phyloP scores from a whole-genome alignment of 2,329 filamentous ascomycete species.

The Fulvia fulva region DNA sequence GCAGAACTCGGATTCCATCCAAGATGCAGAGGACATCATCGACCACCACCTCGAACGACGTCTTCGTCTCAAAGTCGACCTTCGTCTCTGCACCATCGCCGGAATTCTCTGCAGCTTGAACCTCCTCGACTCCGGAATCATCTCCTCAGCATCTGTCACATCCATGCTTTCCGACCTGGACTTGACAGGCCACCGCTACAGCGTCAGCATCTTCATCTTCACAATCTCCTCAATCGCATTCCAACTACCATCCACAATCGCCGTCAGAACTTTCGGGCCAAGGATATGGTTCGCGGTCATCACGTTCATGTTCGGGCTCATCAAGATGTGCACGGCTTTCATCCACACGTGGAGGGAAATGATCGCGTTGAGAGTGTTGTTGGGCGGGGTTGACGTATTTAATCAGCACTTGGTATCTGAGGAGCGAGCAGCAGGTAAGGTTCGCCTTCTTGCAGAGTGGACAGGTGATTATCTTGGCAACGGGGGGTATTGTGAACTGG shows the following conservation, averaged over 20 bases:
- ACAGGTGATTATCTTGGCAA: constrained; percentile 62
- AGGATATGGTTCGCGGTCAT: constrained; percentile 59
- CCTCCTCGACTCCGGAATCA: constrained; percentile 65
- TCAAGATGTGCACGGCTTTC: constrained; percentile 66
- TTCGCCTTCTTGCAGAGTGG: constrained; percentile 63
- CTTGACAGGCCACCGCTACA: constrained; percentile 63
- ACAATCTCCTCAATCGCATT: constrained; percentile 65
- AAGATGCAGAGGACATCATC: not conserved
- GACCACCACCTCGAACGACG: constrained; percentile 34
- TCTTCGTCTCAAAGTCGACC: constrained; percentile 61
- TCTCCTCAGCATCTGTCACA: constrained; percentile 66
- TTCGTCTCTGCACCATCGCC: constrained; percentile 66
- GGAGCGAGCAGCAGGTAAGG: constrained; percentile 62
- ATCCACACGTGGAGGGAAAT: constrained; percentile 65
- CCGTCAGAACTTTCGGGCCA: constrained; percentile 62
- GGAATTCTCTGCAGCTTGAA: constrained; percentile 68
- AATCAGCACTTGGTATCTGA: constrained; percentile 57
- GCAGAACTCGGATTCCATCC: not conserved
- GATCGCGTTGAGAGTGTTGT: constrained; percentile 62
- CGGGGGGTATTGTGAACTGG: constrained; percentile 64
- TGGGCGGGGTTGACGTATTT: constrained; percentile 56
- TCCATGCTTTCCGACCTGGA: constrained; percentile 62
- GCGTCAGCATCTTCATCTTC: constrained; percentile 69
- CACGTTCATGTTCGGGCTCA: constrained; percentile 58
- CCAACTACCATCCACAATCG: constrained; percentile 65